A percentile compares a stretch with the other conserved stretches of the same genome.
Evolutionary conservation across 2,329 filamentous ascomycete species (phyloP).

Genomic region (Clarireedia paspali): DNA sequence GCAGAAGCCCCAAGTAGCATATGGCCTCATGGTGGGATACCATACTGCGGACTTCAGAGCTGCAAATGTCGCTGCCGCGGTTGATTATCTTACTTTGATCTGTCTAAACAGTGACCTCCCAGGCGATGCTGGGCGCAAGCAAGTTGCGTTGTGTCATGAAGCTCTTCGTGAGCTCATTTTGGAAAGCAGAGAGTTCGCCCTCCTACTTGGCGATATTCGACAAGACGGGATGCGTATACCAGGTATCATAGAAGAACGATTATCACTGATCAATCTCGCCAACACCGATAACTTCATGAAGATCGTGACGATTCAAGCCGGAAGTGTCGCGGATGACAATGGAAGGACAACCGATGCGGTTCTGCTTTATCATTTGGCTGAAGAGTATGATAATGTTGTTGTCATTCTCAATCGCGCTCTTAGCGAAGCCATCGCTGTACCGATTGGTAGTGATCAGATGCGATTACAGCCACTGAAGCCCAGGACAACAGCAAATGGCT

Average conservation of each 20-base stretch:
- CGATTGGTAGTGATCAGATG: slow-evolving; percentile 74
- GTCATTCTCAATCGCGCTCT: slow-evolving; percentile 82
- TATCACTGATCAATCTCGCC: slow-evolving; percentile 69
- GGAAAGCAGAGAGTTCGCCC: slow-evolving; percentile 94
- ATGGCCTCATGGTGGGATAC: slow-evolving; percentile 85
- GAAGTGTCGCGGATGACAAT: slow-evolving; percentile 87
- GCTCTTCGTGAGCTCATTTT: slow-evolving; percentile 88
- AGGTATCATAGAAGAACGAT: slow-evolving; percentile 81
- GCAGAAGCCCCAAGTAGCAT: slow-evolving; percentile 77
- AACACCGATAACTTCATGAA: slow-evolving; percentile 80
- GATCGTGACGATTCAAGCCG: slow-evolving; percentile 88
- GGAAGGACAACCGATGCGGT: slow-evolving; percentile 91
- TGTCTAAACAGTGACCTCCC: slow-evolving; percentile 82
- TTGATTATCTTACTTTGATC: slow-evolving; percentile 87
- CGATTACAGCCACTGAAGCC: slow-evolving; percentile 51
- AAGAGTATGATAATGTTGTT: slow-evolving; percentile 93
- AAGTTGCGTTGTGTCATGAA: slow-evolving; percentile 80
- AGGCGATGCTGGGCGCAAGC: slow-evolving; percentile 65
- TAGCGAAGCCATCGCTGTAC: slow-evolving; percentile 80
- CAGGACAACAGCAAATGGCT: slow-evolving; percentile 12
- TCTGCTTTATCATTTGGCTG: slow-evolving; percentile 85
- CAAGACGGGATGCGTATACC: slow-evolving; percentile 75
- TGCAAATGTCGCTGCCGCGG: slow-evolving; percentile 78
- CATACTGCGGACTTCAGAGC: slow-evolving; percentile 96
- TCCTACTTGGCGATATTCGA: slow-evolving; percentile 84